phyloP scores from a whole-genome alignment of 2,329 filamentous ascomycete genomes.

The Talaromyces sp. region DNA sequence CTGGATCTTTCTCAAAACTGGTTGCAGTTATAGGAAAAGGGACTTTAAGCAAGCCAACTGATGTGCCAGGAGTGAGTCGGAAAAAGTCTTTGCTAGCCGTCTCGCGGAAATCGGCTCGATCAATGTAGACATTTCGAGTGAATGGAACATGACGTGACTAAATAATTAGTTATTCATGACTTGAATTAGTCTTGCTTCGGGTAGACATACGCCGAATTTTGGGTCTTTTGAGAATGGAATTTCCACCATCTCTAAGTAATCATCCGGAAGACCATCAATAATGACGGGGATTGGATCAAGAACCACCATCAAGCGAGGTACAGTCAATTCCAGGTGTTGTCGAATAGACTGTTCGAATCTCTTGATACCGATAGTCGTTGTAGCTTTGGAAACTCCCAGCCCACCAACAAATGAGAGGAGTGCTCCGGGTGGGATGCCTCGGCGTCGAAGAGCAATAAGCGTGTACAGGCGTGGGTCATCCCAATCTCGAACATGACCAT shows the following conservation, averaged over 20 bases:
- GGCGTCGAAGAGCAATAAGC: conserved; percentile 72
- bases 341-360: conserved; percentile 84
- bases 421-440: conserved; percentile 81
- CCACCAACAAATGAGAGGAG: conserved; percentile 88
- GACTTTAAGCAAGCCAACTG: conserved; percentile 67
- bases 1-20: conserved; percentile 62
- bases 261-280: conserved; percentile 71
- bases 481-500: conserved; percentile 78
- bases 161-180: not conserved
- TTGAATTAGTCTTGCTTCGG: not conserved
- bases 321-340: conserved; percentile 79
- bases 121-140: conserved; percentile 78
- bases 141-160: conserved; percentile 55
- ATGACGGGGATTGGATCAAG: conserved; percentile 78
- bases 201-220: conserved; percentile 31
- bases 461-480: conserved; percentile 90
- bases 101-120: conserved; percentile 72
- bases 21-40: conserved; percentile 65
- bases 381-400: conserved; percentile 80
- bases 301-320: conserved; percentile 84
- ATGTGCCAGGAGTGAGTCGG: conserved; percentile 69
- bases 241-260: conserved; percentile 60
- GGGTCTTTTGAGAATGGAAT: conserved; percentile 77
- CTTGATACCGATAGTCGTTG: conserved; percentile 70
- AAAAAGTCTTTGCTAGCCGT: conserved; percentile 69